These are phyloP conservation scores for Fusarium sterilihyphosum DNA, from an alignment of 2,329 filamentous ascomycete species.

Conservation along the genomic window DNA sequence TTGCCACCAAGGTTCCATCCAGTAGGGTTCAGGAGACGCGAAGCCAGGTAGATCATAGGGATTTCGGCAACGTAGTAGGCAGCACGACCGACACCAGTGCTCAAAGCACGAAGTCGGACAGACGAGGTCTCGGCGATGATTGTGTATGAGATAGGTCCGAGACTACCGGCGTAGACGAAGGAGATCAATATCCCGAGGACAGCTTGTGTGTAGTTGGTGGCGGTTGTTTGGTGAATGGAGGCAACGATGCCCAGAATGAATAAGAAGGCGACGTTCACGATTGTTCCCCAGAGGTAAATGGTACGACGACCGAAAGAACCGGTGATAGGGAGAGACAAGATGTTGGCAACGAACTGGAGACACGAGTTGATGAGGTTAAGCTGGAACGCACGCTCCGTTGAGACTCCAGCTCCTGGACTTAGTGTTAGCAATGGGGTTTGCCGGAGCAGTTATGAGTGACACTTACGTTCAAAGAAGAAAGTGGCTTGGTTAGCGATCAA, in stretches of 20 bases:
- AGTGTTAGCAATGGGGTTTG: not conserved
- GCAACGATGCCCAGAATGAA: conserved; percentile 68
- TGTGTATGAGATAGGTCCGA: conserved; percentile 71
- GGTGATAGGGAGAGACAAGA: conserved; percentile 73
- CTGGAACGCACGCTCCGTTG: conserved; percentile 63
- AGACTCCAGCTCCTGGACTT: conserved; percentile 66
- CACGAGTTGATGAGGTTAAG: conserved; percentile 72
- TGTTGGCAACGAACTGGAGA: conserved; percentile 69
- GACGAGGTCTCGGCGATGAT: conserved; percentile 75
- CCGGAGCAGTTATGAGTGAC: rapidly evolving
- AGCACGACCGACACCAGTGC: conserved; percentile 71
- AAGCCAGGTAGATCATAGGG: conserved; percentile 71
- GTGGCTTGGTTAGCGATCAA: conserved; percentile 70
- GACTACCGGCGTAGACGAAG: conserved; percentile 69
- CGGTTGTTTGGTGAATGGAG: conserved; percentile 55
- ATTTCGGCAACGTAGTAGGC: conserved; percentile 73
- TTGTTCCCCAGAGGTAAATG: conserved; percentile 71
- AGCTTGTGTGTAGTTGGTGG: conserved; percentile 64
- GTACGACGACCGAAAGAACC: conserved; percentile 70
- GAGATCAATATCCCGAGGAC: conserved; percentile 72
- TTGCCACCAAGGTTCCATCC: conserved; percentile 61
- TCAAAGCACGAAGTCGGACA: conserved; percentile 70
- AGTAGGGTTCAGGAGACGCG: conserved; percentile 67
- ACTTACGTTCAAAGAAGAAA: conserved; percentile 63
- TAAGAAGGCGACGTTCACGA: conserved; percentile 63